phyloP scores from a whole-genome alignment of 2,329 filamentous ascomycete genomes.

The Ilyonectria robusta region DNA sequence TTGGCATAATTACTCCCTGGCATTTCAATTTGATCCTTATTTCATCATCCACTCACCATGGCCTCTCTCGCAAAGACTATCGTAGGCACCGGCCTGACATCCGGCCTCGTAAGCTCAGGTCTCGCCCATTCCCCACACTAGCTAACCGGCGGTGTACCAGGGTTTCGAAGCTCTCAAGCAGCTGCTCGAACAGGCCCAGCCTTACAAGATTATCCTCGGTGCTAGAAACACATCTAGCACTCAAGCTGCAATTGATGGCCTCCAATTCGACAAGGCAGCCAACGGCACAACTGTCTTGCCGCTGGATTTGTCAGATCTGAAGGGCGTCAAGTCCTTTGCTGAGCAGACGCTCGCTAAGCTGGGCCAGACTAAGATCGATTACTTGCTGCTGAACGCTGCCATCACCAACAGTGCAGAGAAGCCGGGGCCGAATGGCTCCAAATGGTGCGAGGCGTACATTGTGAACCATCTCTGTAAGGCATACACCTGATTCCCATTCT shows the following conservation, averaged over 20 bases:
- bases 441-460: constrained; percentile 65
- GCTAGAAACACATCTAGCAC: constrained; percentile 61
- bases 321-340: constrained; percentile 62
- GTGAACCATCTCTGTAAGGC: constrained; percentile 67
- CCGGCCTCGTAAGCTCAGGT: constrained; percentile 59
- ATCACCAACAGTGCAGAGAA: constrained; percentile 55
- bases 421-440: constrained; percentile 57
- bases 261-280: constrained; percentile 57
- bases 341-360: constrained; percentile 58
- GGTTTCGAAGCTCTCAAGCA: constrained; percentile 69
- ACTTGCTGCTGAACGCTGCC: constrained; percentile 65
- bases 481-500: no score
- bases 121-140: background rate
- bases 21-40: background rate
- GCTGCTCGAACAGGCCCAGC: constrained; percentile 60
- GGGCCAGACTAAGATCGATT: constrained; percentile 60
- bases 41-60: constrained; percentile 47
- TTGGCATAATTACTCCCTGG: background rate
- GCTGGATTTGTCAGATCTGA: constrained; percentile 62
- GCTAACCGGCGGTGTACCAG: constrained; percentile 48
- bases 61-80: constrained; percentile 61
- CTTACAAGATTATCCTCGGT: constrained; percentile 65
- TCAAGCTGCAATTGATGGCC: constrained; percentile 57
- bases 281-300: constrained; percentile 63
- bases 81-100: constrained; percentile 65